These are phyloP conservation scores for Saturnispora hagleri DNA, from an alignment of 805 yeast genomes.

Conservation along the genomic window DNA sequence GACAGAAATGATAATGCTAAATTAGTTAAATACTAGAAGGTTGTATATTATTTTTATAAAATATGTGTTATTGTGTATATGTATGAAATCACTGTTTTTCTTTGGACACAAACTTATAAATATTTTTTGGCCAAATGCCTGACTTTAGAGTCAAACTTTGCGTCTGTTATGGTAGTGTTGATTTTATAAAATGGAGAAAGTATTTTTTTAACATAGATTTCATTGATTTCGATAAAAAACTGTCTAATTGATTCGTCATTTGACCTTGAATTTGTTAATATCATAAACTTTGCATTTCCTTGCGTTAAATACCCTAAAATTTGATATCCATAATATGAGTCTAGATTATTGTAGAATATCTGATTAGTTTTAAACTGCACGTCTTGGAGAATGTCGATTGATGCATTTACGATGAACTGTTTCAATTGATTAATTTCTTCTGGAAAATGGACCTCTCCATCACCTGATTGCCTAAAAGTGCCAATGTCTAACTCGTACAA, in stretches of 20 bases:
- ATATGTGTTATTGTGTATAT: neutral
- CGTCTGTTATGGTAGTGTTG: conserved; percentile 65
- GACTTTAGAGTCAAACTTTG: conserved; percentile 68
- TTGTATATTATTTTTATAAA: neutral
- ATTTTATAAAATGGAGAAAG: conserved; percentile 80
- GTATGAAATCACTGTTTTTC: neutral
- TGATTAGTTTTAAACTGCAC: conserved; percentile 66
- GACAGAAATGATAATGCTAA: neutral
- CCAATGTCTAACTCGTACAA: conserved; percentile 83
- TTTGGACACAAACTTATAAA: conserved; percentile 30
- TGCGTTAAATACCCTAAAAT: conserved; percentile 85
- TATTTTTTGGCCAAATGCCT: conserved; percentile 68
- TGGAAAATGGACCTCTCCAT: conserved; percentile 57
- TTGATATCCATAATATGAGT: conserved; percentile 72
- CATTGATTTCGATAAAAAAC: conserved; percentile 79
- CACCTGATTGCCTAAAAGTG: conserved; percentile 56
- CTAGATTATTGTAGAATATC: conserved; percentile 68
- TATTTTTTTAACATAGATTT: conserved; percentile 74
- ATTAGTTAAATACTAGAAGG: neutral
- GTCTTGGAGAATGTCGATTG: conserved; percentile 88
- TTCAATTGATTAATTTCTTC: conserved; percentile 66
- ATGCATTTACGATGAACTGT: conserved; percentile 82
- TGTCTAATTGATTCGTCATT: conserved; percentile 68
- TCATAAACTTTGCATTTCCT: conserved; percentile 73
- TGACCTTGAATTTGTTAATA: conserved; percentile 52